These are phyloP conservation scores for Fusarium sublunatum DNA, from an alignment of 2,329 filamentous ascomycete species.

Conservation along the genomic window DNA sequence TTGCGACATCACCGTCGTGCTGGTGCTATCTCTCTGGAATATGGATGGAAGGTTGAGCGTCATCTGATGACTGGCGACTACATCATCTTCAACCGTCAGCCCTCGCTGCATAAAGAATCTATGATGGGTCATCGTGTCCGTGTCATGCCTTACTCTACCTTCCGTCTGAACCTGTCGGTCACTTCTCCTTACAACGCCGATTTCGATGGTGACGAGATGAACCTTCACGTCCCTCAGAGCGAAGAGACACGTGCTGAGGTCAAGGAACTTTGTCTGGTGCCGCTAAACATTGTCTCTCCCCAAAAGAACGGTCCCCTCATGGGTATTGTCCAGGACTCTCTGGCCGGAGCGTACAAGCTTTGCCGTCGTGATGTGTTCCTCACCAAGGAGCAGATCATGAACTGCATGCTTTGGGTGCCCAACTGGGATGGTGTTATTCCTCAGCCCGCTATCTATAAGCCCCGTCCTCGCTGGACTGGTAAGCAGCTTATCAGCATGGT, in stretches of 20 bases:
- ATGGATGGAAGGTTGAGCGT: constrained; percentile 98
- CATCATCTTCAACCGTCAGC: constrained; percentile 99
- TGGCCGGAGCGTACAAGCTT: constrained; percentile 97
- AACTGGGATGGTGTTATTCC: constrained; percentile 97
- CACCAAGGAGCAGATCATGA: constrained; percentile 92
- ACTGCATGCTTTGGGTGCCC: constrained; percentile 96
- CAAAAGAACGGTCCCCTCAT: constrained; percentile 97
- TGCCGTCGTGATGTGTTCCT: constrained; percentile 93
- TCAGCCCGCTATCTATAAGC: constrained; percentile 92
- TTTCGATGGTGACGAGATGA: constrained; percentile 99
- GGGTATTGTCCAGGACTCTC: constrained; percentile 99
- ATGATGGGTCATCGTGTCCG: constrained; percentile 99
- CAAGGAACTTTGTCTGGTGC: constrained; percentile 95
- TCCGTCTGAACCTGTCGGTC: constrained; percentile 95
- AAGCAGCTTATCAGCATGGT: constrained; percentile 98
- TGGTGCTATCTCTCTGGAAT: constrained; percentile 86
- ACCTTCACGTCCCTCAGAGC: constrained; percentile 97
- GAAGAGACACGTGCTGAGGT: constrained; percentile 97
- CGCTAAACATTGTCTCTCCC: constrained; percentile 96
- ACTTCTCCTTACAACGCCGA: constrained; percentile 99
- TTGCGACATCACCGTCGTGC: constrained; percentile 91
- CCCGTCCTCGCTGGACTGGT: constrained; percentile 92
- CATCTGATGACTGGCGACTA: constrained; percentile 96
- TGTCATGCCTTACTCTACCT: constrained; percentile 99
- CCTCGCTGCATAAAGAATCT: constrained; percentile 98